Evolutionary conservation across 139 green algal genomes (phyloP), one percentile per base, ranked within the genome.

Genomic region (Microglena sp.): DNA sequence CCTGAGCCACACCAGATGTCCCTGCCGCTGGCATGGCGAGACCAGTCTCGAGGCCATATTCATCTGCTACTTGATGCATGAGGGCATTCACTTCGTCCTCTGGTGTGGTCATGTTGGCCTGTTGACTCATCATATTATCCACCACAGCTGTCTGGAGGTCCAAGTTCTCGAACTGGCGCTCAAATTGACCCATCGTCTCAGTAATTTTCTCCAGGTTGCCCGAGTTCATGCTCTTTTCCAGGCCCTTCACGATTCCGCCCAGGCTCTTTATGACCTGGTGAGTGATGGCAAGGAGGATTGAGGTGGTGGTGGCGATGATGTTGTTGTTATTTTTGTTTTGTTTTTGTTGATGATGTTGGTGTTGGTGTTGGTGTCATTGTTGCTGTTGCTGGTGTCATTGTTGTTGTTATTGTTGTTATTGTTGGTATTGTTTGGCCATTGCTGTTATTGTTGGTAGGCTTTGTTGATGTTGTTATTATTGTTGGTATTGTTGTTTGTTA

Each of bases 141-240:
- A 99, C 82, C 57, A 95, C 88, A 56, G 89, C 70, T 3, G 83
- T 88, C 74, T 95, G 87, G 62, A 99, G 85, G 69, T 99, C 92
- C 62, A 99, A 81, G 74, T 94, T 88, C 73, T 96, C 89, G 77
- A 97, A 96, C 77, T 97, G 89, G 67, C 75, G 77, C 79, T 99
- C 94, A 72, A 99, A 99, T 69, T 87, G 68, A 44, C 93, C 85
- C 92, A 98, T 98, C n/a, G 83, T 97, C 59, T 58, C 60, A 0
- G 73, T 74, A 32, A 95, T 85, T 64, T 93, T 84, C 70, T 99
- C 92, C 58, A 98, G 68, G 68, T 96, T 97, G 82, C 92, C 95
- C 34, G 60, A 66, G 18, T 84, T 79, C 11, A 99, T 71, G 0
- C 85, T 83, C 33, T 77, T 82, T 43, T 96, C 89, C 45, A 98